Evolutionary conservation across 2,329 filamentous ascomycete genomes (phyloP).

Genomic region (Pestalotiopsis sp.): DNA sequence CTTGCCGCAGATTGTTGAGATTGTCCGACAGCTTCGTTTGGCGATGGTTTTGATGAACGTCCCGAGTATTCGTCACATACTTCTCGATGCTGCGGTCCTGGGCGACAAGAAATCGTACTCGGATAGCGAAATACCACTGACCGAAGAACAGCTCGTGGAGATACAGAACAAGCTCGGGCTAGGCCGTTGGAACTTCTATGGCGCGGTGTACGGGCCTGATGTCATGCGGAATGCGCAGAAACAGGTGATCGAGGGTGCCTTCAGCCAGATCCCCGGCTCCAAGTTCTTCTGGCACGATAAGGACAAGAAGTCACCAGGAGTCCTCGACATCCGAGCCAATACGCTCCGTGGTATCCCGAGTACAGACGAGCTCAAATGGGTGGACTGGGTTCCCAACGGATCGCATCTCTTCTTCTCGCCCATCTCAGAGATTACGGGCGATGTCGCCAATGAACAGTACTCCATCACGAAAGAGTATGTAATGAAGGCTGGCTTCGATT

Average conservation of each 20-base stretch:
- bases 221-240: conserved; percentile 36
- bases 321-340: conserved; percentile 34
- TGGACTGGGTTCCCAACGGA: conserved; percentile 46
- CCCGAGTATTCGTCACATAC: conserved; percentile 40
- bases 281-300: conserved; percentile 36
- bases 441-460: conserved; percentile 24
- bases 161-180: conserved; percentile 32
- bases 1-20: conserved; percentile 44
- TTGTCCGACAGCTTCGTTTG: neutral
- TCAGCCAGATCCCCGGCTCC: conserved; percentile 33
- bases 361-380: conserved; percentile 41
- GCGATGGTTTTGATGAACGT: neutral
- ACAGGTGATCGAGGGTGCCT: conserved; percentile 33
- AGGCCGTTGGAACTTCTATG: conserved; percentile 38
- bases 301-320: conserved; percentile 27
- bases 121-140: conserved; percentile 33
- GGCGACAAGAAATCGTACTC: conserved; percentile 25
- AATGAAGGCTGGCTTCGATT: conserved; percentile 21
- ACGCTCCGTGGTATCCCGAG: conserved; percentile 39
- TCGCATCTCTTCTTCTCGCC: conserved; percentile 13
- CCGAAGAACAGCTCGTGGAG: conserved; percentile 32
- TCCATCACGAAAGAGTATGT: conserved; percentile 42
- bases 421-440: conserved; percentile 8
- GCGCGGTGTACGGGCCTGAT: conserved; percentile 36
- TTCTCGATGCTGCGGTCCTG: conserved; percentile 33